phyloP scores from a whole-genome alignment of 768 basidiomycete genomes.

The Boletus pseudo-olivaceus region DNA sequence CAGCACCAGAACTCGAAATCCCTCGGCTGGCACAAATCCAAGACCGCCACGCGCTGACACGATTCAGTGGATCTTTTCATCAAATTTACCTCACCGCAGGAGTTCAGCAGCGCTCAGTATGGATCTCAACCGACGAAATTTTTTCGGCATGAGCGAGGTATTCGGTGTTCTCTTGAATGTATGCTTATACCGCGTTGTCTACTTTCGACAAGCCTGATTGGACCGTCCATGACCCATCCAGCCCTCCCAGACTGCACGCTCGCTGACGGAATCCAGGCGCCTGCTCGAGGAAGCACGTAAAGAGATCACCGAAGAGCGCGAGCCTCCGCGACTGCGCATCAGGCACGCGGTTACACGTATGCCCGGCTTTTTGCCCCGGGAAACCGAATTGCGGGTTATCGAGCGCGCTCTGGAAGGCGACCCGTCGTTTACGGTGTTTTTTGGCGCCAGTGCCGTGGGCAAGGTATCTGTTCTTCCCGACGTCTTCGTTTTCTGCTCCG shows the following conservation, averaged over 20 bases:
- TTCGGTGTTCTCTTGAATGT: conserved; percentile 73
- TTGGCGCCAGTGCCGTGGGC: conserved; percentile 78
- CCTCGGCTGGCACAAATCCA: conserved; percentile 22
- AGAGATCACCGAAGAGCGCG: conserved; percentile 67
- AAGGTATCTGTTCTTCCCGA: conserved; percentile 46
- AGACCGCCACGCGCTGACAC: conserved; percentile 37
- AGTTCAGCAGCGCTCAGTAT: conserved; percentile 56
- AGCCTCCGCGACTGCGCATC: conserved; percentile 60
- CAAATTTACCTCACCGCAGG: conserved; percentile 61
- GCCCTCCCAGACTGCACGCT: conserved; percentile 78
- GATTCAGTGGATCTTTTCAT: conserved; percentile 73
- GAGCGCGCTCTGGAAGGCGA: conserved; percentile 63
- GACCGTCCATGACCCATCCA: conserved; percentile 28
- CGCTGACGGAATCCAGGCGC: conserved; percentile 71
- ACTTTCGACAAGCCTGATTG: conserved; percentile 7
- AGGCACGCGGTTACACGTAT: conserved; percentile 78
- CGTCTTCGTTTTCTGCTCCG: neutral
- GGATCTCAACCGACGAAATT: conserved; percentile 63
- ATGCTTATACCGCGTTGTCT: conserved; percentile 26
- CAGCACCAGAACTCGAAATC: conserved; percentile 20
- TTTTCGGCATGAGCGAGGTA: conserved; percentile 81
- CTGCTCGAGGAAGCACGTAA: conserved; percentile 74
- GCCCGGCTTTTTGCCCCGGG: conserved; percentile 70
- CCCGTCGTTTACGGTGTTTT: conserved; percentile 76
- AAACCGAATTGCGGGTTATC: conserved; percentile 60